These are phyloP conservation scores for Parascedosporium putredinis DNA, from an alignment of 2,329 filamentous ascomycete genomes.

Conservation along the genomic window DNA sequence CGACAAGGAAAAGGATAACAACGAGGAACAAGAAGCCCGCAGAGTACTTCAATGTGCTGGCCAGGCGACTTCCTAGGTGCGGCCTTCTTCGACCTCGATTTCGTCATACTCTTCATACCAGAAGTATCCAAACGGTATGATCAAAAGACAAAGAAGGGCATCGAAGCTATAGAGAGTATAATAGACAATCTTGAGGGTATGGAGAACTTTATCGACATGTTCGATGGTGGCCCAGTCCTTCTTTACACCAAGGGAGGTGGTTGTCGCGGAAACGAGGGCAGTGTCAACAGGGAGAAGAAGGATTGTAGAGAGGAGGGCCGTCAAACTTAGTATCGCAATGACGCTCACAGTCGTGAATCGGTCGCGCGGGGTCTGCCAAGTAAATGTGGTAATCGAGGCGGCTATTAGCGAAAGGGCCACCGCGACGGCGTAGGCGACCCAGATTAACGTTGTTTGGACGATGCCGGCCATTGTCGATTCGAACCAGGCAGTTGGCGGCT, in stretches of 20 bases:
- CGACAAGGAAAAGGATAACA: slow-evolving; percentile 75
- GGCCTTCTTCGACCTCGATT: slow-evolving; percentile 69
- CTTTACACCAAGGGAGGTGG: slow-evolving; percentile 65
- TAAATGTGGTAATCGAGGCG: slow-evolving; percentile 76
- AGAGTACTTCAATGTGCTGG: slow-evolving; percentile 86
- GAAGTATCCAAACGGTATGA: slow-evolving; percentile 95
- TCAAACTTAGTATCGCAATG: slow-evolving; percentile 79
- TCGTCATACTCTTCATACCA: slow-evolving; percentile 94
- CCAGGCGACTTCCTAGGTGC: slow-evolving; percentile 63
- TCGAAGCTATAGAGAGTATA: slow-evolving; percentile 89
- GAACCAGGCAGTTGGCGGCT: too few relatives aligned
- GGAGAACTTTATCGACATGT: slow-evolving; percentile 65
- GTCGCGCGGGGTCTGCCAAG: slow-evolving; percentile 83
- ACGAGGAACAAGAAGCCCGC: slow-evolving; percentile 72
- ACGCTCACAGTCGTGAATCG: slow-evolving; percentile 71
- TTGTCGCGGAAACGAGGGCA: slow-evolving; percentile 84
- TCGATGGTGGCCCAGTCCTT: slow-evolving; percentile 91
- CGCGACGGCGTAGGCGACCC: slow-evolving; percentile 83
- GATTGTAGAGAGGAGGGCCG: slow-evolving; percentile 80
- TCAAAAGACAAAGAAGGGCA: slow-evolving; percentile 74
- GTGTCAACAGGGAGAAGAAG: slow-evolving; percentile 91
- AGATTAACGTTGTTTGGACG: slow-evolving; percentile 84
- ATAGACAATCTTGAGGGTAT: slow-evolving; percentile 79
- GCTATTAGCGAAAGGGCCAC: slow-evolving; percentile 66
- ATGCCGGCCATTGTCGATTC: slow-evolving; percentile 24